A percentile compares a stretch with the other conserved stretches of the same genome.
Evolutionary conservation across 208 protist genomes (phyloP).

Genomic region (Acanthamoeba royreba): DNA sequence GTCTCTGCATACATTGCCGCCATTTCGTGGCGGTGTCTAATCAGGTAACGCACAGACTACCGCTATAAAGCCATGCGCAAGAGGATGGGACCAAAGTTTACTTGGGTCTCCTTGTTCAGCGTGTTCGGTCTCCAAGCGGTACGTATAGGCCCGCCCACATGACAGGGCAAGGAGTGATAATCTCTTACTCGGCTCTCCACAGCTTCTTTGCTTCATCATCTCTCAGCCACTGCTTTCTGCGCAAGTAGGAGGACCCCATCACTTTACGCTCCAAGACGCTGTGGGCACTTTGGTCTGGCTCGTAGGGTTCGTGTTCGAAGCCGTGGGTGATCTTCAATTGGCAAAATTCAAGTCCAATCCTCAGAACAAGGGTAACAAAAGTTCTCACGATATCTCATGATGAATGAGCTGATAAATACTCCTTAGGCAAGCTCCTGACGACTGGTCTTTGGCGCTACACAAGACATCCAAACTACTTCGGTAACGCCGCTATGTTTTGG

Average conservation of each 20-base stretch:
- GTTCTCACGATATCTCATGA: too few relatives aligned
- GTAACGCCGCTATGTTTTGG: slow-evolving; percentile 46
- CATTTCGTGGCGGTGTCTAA: neutral
- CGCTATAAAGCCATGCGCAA: slow-evolving; percentile 42
- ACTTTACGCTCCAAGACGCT: neutral
- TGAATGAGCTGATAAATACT: too few relatives aligned
- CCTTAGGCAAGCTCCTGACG: slow-evolving; percentile 43
- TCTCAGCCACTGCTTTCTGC: slow-evolving; percentile 14
- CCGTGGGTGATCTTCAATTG: slow-evolving; percentile 10
- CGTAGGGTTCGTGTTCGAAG: slow-evolving; percentile 41
- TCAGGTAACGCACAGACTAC: too few relatives aligned
- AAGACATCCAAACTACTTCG: slow-evolving; percentile 50
- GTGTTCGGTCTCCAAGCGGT: slow-evolving; percentile 23
- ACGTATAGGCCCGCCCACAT: too few relatives aligned
- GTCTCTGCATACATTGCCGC: too few relatives aligned
- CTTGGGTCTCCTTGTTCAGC: slow-evolving; percentile 11
- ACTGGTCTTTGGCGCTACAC: slow-evolving; percentile 39
- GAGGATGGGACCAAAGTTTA: neutral
- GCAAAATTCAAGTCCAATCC: slow-evolving; percentile 31
- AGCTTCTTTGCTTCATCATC: slow-evolving; percentile 14
- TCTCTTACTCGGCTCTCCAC: neutral
- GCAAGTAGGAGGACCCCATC: neutral
- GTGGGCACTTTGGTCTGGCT: neutral
- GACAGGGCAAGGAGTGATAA: too few relatives aligned
- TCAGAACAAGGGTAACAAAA: slow-evolving; percentile 22